These are phyloP conservation scores for Paramecium sexaurelia DNA, from an alignment of 73 alveolate species.

Conservation along the genomic window DNA sequence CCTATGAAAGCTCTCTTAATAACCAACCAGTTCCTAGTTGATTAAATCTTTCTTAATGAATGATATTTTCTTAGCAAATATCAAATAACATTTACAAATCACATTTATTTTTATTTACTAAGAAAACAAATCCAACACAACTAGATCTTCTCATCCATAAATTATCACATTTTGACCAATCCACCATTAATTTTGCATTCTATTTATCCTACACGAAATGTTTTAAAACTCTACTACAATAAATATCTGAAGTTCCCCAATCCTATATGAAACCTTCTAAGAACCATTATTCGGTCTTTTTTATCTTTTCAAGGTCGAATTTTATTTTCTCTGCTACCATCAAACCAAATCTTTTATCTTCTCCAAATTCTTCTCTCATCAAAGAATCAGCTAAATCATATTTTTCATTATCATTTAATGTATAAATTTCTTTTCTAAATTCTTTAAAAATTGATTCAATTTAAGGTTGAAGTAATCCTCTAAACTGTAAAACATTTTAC, in stretches of 20 bases:
- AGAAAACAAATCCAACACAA: conserved; percentile 29
- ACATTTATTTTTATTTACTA: background rate
- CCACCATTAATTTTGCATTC: conserved; percentile 21
- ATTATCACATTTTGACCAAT: conserved; percentile 10
- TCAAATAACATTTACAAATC: background rate
- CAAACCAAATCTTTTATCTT: conserved; percentile 23
- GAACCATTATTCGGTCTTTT: background rate
- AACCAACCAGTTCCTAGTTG: conserved; percentile 38
- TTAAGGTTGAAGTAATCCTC: conserved; percentile 1
- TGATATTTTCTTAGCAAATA: background rate
- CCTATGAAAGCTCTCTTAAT: background rate
- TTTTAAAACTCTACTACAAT: background rate
- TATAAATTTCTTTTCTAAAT: background rate
- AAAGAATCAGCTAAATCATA: conserved; percentile 4
- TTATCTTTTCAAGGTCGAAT: background rate
- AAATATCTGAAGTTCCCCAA: conserved; percentile 29
- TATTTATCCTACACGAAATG: background rate
- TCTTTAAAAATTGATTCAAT: background rate
- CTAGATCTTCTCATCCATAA: conserved; percentile 56
- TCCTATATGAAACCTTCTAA: background rate
- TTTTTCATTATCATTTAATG: background rate
- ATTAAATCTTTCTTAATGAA: conserved; percentile 46
- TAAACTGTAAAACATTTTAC: background rate
- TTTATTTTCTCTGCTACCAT: background rate
- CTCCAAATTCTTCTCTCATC: background rate